Conservation (phyloP, 2,329 filamentous ascomycete species). For the Colletotrichum cereale region DNA sequence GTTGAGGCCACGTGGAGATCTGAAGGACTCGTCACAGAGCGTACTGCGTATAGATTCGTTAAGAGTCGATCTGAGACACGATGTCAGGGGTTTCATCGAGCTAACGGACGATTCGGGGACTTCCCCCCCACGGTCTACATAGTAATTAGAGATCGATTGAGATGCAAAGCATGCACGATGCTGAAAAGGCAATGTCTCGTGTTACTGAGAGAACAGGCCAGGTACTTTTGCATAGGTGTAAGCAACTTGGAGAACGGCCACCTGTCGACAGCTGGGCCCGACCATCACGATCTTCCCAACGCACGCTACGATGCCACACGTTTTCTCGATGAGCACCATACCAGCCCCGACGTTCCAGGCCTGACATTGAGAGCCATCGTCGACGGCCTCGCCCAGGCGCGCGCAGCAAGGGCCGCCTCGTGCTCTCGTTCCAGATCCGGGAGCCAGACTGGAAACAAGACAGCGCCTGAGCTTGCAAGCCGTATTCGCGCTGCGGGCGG, state of each 20-base stretch:
- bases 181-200: too few relatives aligned
- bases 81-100: not conserved
- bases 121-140: not conserved
- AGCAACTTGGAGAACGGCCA: not conserved
- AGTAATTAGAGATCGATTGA: not conserved
- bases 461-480: not conserved
- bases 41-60: not conserved
- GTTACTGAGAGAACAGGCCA: not conserved
- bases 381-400: conserved; percentile 7
- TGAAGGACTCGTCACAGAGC: not conserved
- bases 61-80: not conserved
- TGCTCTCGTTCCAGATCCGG: not conserved
- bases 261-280: conserved; percentile 6
- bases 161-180: not conserved
- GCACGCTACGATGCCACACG: conserved; percentile 20
- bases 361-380: not conserved
- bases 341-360: conserved; percentile 9
- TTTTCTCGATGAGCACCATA: conserved; percentile 26
- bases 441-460: not conserved
- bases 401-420: conserved; percentile 13
- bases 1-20: not conserved
- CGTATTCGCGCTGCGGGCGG: not conserved
- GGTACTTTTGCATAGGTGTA: not conserved
- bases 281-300: conserved; percentile 13
- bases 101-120: not conserved